Conservation (phyloP, 768 basidiomycete species). For the Termitomyces sp. region DNA sequence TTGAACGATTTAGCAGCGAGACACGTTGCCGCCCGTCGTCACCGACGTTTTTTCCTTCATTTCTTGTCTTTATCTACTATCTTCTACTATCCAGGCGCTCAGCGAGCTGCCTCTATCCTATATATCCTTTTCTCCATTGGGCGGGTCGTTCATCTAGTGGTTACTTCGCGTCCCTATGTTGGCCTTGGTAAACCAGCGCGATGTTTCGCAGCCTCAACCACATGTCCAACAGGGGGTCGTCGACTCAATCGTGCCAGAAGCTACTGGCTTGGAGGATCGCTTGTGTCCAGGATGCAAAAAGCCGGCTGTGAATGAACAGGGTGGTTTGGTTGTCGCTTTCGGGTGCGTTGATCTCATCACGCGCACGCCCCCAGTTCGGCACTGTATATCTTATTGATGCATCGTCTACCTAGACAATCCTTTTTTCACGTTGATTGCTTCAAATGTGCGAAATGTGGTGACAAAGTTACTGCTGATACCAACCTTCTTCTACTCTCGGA, state of each 20-base stretch:
- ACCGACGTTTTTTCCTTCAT: constrained; percentile 13
- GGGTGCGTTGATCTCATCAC: constrained; percentile 54
- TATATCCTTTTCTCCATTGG: constrained; percentile 12
- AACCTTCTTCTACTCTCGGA: constrained; percentile 96
- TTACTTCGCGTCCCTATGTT: constrained; percentile 11
- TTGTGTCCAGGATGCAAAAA: constrained; percentile 79
- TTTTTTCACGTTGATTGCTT: constrained; percentile 96
- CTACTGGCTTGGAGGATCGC: constrained; percentile 42
- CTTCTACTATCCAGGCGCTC: constrained; percentile 16
- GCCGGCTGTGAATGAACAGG: constrained; percentile 74
- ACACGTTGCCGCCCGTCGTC: constrained; percentile 14
- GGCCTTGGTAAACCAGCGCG: constrained; percentile 21
- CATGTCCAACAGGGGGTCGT: constrained; percentile 20
- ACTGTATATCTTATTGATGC: neutral
- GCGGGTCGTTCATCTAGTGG: constrained; percentile 5
- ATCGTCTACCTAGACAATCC: constrained; percentile 57
- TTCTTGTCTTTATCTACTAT: constrained; percentile 10
- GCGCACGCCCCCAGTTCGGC: neutral
- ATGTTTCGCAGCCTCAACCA: constrained; percentile 20
- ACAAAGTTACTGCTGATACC: constrained; percentile 92
- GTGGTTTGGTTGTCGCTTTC: constrained; percentile 90
- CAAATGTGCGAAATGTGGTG: constrained; percentile 92
- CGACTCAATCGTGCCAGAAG: constrained; percentile 15
- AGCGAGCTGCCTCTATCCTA: constrained; percentile 18
- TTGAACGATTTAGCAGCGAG: neutral